phyloP scores from a whole-genome alignment of 202 grass and related monocot genomes.

The Panicum virgatum region DNA sequence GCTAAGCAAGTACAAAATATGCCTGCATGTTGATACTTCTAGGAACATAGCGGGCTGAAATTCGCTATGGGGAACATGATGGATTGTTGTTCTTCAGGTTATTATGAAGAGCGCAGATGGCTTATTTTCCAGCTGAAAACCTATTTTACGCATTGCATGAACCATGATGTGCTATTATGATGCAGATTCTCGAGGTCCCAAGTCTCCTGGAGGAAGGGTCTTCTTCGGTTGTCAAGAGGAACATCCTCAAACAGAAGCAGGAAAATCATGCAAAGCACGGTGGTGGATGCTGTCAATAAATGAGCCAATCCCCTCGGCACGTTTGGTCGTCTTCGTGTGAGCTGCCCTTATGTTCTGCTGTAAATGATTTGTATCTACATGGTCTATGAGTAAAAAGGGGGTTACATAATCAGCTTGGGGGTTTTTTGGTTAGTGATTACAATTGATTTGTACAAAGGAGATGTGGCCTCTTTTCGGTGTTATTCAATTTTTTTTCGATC shows the following conservation, averaged over 20 bases:
- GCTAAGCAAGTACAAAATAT: not conserved
- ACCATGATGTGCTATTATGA: not conserved
- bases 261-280: slow-evolving; percentile 62
- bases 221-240: slow-evolving; percentile 75
- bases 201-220: slow-evolving; percentile 92
- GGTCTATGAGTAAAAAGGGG: slow-evolving; percentile 40
- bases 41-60: not conserved
- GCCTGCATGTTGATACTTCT: not conserved
- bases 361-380: slow-evolving; percentile 66
- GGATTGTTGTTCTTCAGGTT: not conserved
- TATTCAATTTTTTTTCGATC: not conserved
- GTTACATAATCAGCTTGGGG: slow-evolving; percentile 33
- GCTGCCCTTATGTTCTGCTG: slow-evolving; percentile 42
- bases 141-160: not conserved
- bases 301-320: not conserved
- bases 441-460: slow-evolving; percentile 61
- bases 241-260: slow-evolving; percentile 91
- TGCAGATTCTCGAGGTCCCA: slow-evolving; percentile 88
- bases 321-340: not conserved
- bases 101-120: not conserved
- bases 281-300: slow-evolving; percentile 70
- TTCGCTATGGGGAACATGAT: not conserved
- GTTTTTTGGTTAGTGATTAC: slow-evolving; percentile 31
- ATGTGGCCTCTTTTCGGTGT: not conserved
- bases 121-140: not conserved